phyloP scores from a whole-genome alignment of 2,329 filamentous ascomycete species.

The Colletotrichum cuscutae region DNA sequence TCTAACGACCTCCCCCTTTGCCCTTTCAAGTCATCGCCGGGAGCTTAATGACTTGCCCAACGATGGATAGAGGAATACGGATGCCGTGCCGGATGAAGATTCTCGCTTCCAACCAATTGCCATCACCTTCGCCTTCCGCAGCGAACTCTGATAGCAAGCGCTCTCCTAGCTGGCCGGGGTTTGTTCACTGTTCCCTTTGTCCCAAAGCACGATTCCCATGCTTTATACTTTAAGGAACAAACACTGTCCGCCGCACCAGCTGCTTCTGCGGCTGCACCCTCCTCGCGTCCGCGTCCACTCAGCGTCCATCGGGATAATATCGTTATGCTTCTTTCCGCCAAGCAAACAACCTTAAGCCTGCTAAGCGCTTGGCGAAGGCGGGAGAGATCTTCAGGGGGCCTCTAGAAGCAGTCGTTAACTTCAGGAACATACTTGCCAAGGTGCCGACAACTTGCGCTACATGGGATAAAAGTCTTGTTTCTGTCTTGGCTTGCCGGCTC shows the following conservation, averaged over 20 bases:
- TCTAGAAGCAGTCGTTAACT: background rate
- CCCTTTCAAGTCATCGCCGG: background rate
- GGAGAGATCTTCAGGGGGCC: constrained; percentile 17
- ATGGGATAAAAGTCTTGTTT: background rate
- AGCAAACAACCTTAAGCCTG: constrained; percentile 1
- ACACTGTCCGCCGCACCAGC: constrained; percentile 23
- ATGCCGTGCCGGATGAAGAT: background rate
- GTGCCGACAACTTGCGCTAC: background rate
- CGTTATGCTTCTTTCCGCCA: background rate
- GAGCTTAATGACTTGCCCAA: background rate
- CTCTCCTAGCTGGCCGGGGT: too few relatives aligned
- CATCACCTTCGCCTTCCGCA: background rate
- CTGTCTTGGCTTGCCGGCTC: background rate
- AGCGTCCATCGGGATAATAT: background rate
- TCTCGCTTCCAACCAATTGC: background rate
- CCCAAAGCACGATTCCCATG: background rate
- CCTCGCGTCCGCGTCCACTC: background rate
- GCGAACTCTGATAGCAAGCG: background rate
- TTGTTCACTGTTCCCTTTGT: background rate
- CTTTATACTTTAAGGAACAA: constrained; percentile 15
- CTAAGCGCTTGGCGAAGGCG: background rate
- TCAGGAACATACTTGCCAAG: constrained; percentile 3
- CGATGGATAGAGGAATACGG: background rate
- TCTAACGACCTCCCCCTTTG: too few relatives aligned
- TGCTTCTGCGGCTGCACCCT: background rate